Base-by-base conservation (phyloP, 2,329 filamentous ascomycete species). In the Sporothrix luriei region DNA sequence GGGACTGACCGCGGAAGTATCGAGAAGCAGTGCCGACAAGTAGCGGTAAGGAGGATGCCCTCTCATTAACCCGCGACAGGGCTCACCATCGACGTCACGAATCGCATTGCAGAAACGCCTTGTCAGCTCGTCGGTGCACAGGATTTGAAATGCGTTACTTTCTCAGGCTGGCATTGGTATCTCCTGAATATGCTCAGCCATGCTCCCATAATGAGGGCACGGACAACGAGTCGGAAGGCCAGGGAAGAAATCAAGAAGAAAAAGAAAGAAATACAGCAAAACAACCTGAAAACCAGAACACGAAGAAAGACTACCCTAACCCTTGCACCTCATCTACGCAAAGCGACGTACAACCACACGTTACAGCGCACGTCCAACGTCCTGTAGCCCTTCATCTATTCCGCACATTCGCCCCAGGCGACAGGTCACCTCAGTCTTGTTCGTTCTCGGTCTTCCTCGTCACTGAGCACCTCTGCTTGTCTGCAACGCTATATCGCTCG, bases 1-100 rank as follows among this genome's bases (percentile, higher is more conserved):
- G 43, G 43, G 14, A 19, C 33, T 33, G 7, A 33, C 33, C 33
- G 4, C 6, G 6, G 33, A 33, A 4, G 33, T 33, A 33, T 33
- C 33, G 40, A 43, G 40, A 43, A 43, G 13, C 1, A 16, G 40
- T 13, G 14, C 13, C 14, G 40, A 43, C 13, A 11, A 43, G 40
- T 13, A 43, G 1, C 40, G 1, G 40, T 13, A 43, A 13, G 14
- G 40, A 43, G 14, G 11, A 43, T 13, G 11, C 40, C 13, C 33
- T 29, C 33, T 38, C 51, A 68, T 68, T 33, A 55, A 59, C 40
- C 29, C 19, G 66, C 66, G 52, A 68, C 52, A 55, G 33, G 52
- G 33, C 38, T 57, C 21, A 16, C 46, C 43, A 48, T 46, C 49
- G 21, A 55, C 51, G 49, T 26, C 51, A 40, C 62, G 46, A 65